These are phyloP conservation scores for Dictyostelium citrinum DNA, from an alignment of 78 protist species.

Conservation along the genomic window DNA sequence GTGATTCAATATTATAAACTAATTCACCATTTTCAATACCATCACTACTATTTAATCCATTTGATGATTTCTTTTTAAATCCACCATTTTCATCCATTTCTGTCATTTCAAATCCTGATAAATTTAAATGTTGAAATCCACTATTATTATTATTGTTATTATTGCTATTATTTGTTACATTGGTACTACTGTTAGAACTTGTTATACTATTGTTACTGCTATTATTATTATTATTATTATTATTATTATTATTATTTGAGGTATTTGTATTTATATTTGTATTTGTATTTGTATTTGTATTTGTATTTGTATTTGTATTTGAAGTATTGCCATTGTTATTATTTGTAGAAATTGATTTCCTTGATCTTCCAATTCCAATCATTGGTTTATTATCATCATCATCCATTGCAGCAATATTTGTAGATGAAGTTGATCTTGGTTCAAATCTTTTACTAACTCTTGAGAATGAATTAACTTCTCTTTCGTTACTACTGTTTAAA, in stretches of 20 bases:
- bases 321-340: not conserved
- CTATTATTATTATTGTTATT: not conserved
- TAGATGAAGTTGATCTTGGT: not conserved
- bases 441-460: slow-evolving; percentile 22
- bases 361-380: slow-evolving; percentile 63
- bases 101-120: slow-evolving; percentile 41
- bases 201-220: not conserved
- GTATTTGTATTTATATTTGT: not conserved
- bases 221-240: not conserved
- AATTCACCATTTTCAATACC: not conserved
- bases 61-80: not conserved
- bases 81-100: slow-evolving; percentile 71
- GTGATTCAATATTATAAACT: slow-evolving; percentile 46
- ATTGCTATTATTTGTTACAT: not conserved
- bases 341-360: slow-evolving; percentile 18
- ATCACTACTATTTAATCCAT: not conserved
- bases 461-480: slow-evolving; percentile 19
- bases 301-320: not conserved
- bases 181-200: not conserved
- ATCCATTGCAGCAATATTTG: not conserved
- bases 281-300: not conserved
- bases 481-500: not conserved
- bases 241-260: not conserved
- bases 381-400: slow-evolving; percentile 16
- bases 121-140: not conserved